Conservation (phyloP, 1,139 yeast genomes). For the Debaryomycetaceae sp. region DNA sequence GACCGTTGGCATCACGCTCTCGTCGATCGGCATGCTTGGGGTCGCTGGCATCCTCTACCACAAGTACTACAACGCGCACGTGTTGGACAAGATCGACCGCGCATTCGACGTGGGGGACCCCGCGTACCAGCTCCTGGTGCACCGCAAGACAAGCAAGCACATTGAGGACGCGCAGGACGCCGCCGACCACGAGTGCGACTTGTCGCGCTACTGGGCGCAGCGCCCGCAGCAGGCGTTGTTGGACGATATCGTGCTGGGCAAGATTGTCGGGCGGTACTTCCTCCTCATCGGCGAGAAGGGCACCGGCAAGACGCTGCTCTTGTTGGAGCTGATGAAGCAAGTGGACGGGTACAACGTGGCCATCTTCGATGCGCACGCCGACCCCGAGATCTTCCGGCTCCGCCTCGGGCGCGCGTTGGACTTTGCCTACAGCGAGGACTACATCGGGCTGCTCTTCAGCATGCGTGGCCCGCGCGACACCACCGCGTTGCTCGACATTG, state of each 20-base stretch:
- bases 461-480: conserved; percentile 84
- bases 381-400: conserved; percentile 76
- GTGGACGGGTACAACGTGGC: conserved; percentile 65
- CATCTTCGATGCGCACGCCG: conserved; percentile 79
- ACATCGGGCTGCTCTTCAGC: conserved; percentile 77
- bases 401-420: conserved; percentile 73
- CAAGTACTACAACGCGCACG: conserved; percentile 54
- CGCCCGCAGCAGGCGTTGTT: conserved; percentile 65
- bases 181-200: conserved; percentile 16
- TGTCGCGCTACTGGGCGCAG: conserved; percentile 53
- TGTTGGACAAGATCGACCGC: conserved; percentile 56
- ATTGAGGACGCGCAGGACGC: conserved; percentile 21
- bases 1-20: conserved; percentile 69
- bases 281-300: conserved; percentile 81
- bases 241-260: conserved; percentile 64
- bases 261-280: conserved; percentile 62
- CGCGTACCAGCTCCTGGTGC: conserved; percentile 55
- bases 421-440: conserved; percentile 74
- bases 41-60: conserved; percentile 72
- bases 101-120: conserved; percentile 73
- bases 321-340: conserved; percentile 65
- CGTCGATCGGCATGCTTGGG: conserved; percentile 69
- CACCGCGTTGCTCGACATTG: conserved; percentile 76
- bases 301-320: conserved; percentile 75
- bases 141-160: conserved; percentile 34